phyloP scores from a whole-genome alignment of 805 yeast species.

The Danielia oregonensis region DNA sequence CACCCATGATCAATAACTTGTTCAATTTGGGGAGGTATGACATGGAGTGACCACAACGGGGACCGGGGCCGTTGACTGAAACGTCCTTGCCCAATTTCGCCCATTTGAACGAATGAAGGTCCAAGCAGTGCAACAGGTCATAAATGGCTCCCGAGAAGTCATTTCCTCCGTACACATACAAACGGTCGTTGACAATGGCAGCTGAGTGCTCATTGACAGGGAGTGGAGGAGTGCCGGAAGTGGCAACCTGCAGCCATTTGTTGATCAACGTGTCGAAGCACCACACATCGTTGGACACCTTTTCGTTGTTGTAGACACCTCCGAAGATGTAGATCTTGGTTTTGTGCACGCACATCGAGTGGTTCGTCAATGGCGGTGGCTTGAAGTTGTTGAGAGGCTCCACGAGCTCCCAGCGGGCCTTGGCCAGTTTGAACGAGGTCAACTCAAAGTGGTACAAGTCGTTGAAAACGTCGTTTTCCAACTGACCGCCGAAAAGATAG shows the following conservation, averaged over 20 bases:
- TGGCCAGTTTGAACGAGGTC: constrained; percentile 77
- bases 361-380: constrained; percentile 89
- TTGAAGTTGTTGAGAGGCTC: constrained; percentile 44
- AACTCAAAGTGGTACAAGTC: constrained; percentile 86
- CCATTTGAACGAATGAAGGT: constrained; percentile 71
- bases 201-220: constrained; percentile 93
- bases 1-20: constrained; percentile 84
- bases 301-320: constrained; percentile 69
- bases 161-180: constrained; percentile 90
- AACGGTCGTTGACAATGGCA: constrained; percentile 67
- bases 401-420: constrained; percentile 79
- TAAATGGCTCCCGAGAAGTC: constrained; percentile 66
- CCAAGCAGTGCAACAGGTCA: constrained; percentile 68
- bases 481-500: constrained; percentile 92
- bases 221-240: constrained; percentile 73
- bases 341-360: constrained; percentile 78
- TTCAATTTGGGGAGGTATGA: constrained; percentile 64
- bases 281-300: constrained; percentile 74
- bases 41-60: constrained; percentile 89
- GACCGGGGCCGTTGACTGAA: constrained; percentile 61
- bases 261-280: constrained; percentile 66
- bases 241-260: constrained; percentile 67
- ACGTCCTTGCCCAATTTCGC: constrained; percentile 41
- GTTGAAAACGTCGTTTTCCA: constrained; percentile 76
- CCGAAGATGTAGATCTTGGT: constrained; percentile 85